A percentile compares a stretch with the other conserved stretches of the same genome.
These are phyloP conservation scores for Knoxdaviesia proteae DNA, from an alignment of 2,329 filamentous ascomycete genomes.

Conservation along the genomic window DNA sequence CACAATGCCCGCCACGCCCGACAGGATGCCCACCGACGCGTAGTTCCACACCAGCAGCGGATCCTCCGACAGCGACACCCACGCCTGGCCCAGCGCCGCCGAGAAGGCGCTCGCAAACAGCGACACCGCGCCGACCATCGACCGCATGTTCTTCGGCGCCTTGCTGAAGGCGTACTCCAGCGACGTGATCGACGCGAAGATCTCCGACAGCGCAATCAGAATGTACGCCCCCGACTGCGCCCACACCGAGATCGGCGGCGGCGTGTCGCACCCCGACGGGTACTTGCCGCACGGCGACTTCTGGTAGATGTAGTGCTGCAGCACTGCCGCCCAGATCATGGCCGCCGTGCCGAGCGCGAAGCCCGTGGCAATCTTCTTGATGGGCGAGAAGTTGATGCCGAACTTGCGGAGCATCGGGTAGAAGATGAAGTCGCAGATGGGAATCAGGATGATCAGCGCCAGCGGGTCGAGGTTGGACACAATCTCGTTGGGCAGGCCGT, in stretches of 20 bases:
- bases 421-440: conserved; percentile 43
- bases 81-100: conserved; percentile 43
- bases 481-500: conserved; percentile 58
- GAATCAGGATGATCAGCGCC: conserved; percentile 53
- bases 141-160: conserved; percentile 57
- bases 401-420: conserved; percentile 45
- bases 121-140: conserved; percentile 45
- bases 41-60: conserved; percentile 61
- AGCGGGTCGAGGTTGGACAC: conserved; percentile 57
- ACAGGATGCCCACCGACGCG: conserved; percentile 40
- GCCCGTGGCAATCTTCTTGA: conserved; percentile 52
- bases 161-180: conserved; percentile 62
- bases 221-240: conserved; percentile 29
- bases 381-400: conserved; percentile 50
- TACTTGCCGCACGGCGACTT: conserved; percentile 33
- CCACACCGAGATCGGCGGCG: conserved; percentile 40
- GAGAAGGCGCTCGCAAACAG: conserved; percentile 51
- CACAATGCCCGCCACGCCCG: conserved; percentile 36
- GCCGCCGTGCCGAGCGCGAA: conserved; percentile 43
- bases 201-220: conserved; percentile 26
- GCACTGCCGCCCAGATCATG: conserved; percentile 32
- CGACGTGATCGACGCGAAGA: conserved; percentile 29
- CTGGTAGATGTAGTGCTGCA: conserved; percentile 43
- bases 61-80: conserved; percentile 23
- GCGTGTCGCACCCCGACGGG: conserved; percentile 15